These are phyloP conservation scores for Proliferodiscus dingleyae DNA, from an alignment of 2,329 filamentous ascomycete species.

Conservation along the genomic window DNA sequence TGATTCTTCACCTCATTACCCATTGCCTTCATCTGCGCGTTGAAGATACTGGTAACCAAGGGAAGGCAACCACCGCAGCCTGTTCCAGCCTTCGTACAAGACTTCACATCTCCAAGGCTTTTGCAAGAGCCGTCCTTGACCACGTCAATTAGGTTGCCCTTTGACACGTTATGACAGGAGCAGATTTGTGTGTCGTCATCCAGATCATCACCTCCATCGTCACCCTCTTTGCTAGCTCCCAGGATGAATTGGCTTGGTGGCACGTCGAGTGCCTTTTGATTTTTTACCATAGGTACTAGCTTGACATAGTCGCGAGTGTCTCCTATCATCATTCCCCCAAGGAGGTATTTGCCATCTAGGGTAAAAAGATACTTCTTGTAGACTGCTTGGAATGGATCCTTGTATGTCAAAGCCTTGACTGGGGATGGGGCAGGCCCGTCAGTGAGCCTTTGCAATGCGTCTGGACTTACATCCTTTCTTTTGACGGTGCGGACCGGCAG, in stretches of 20 bases:
- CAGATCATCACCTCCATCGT: slow-evolving; percentile 71
- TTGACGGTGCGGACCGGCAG: slow-evolving; percentile 56
- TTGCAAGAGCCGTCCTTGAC: slow-evolving; percentile 79
- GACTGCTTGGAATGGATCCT: slow-evolving; percentile 79
- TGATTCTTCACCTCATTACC: slow-evolving; percentile 85
- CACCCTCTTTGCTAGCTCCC: slow-evolving; percentile 67
- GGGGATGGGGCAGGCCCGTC: slow-evolving; percentile 51
- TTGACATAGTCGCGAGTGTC: slow-evolving; percentile 90
- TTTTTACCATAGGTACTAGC: slow-evolving; percentile 80
- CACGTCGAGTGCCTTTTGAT: slow-evolving; percentile 71
- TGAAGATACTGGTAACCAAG: slow-evolving; percentile 84
- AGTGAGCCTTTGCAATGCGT: slow-evolving; percentile 45
- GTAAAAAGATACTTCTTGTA: slow-evolving; percentile 96
- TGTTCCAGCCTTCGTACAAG: slow-evolving; percentile 86
- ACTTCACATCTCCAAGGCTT: slow-evolving; percentile 76
- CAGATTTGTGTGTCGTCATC: slow-evolving; percentile 85
- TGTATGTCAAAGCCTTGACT: slow-evolving; percentile 83
- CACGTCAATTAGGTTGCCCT: slow-evolving; percentile 67
- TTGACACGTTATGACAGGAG: slow-evolving; percentile 88
- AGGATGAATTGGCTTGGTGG: slow-evolving; percentile 80
- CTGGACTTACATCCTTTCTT: slow-evolving; percentile 36
- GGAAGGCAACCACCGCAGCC: slow-evolving; percentile 90
- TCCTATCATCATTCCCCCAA: slow-evolving; percentile 97
- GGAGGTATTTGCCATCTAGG: slow-evolving; percentile 78
- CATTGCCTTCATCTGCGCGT: slow-evolving; percentile 78